Evolutionary conservation across 106 monocot genomes (phyloP).

Genomic region (Agapanthus africanus): DNA sequence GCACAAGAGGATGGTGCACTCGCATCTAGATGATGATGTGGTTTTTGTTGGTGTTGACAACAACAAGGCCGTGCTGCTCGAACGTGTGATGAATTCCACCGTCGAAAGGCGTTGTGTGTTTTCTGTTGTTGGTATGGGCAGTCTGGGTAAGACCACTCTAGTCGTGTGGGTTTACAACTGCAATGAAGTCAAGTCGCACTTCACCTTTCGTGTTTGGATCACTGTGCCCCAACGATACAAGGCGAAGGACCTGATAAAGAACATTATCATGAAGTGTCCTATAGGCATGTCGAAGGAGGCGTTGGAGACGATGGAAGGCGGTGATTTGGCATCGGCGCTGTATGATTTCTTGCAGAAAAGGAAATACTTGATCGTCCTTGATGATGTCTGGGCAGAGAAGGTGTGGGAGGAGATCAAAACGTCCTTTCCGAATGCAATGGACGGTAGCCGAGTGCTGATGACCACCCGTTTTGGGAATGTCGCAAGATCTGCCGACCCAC

Average conservation of each 20-base stretch:
- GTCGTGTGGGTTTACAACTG: neutral
- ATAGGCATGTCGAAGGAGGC: neutral
- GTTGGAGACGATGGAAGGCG: neutral
- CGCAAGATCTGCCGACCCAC: slow-evolving; percentile 17
- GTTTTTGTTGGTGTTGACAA: neutral
- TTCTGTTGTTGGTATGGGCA: slow-evolving; percentile 10
- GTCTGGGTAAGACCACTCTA: slow-evolving; percentile 12
- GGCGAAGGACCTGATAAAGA: slow-evolving; percentile 1
- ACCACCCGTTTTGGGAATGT: slow-evolving; percentile 15
- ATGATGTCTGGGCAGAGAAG: slow-evolving; percentile 15
- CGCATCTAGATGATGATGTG: neutral
- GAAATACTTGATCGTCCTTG: slow-evolving; percentile 23
- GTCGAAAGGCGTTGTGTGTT: neutral
- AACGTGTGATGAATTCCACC: neutral
- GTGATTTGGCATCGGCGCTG: neutral
- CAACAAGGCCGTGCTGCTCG: neutral
- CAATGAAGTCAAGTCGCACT: neutral
- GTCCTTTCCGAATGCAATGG: slow-evolving; percentile 9
- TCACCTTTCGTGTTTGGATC: slow-evolving; percentile 3
- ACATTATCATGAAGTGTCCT: neutral
- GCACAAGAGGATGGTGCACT: neutral
- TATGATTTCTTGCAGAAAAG: neutral
- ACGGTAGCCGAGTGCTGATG: slow-evolving; percentile 18
- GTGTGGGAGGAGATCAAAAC: slow-evolving; percentile 6
- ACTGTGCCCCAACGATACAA: slow-evolving; percentile 13